These are phyloP conservation scores for Aspergillus bertholletiae DNA, from an alignment of 495 filamentous ascomycete genomes.

Conservation along the genomic window DNA sequence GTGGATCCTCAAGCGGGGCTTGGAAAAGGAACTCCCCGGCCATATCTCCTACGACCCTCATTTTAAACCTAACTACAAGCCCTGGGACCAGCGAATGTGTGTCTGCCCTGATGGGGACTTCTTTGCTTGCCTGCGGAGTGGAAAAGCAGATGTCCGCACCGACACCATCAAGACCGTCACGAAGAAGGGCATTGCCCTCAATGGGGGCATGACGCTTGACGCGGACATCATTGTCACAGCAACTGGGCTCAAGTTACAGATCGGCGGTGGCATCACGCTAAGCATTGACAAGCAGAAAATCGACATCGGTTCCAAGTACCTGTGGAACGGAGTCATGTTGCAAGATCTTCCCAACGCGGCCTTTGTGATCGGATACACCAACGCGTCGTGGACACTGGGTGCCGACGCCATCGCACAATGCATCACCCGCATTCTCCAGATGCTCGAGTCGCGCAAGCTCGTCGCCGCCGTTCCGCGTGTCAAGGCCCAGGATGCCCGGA, in stretches of 20 bases:
- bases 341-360: conserved; percentile 56
- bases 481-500: conserved; percentile 29
- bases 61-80: conserved; percentile 68
- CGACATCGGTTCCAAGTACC: conserved; percentile 44
- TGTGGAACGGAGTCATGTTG: conserved; percentile 61
- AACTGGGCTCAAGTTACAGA: conserved; percentile 60
- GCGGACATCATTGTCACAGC: conserved; percentile 75
- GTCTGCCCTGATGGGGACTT: conserved; percentile 71
- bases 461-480: conserved; percentile 36
- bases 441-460: conserved; percentile 35
- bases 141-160: conserved; percentile 62
- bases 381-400: conserved; percentile 58
- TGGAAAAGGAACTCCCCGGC: conserved; percentile 56
- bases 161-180: conserved; percentile 63
- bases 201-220: conserved; percentile 52
- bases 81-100: conserved; percentile 74
- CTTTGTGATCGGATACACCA: conserved; percentile 55
- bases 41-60: conserved; percentile 57
- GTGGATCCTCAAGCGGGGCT: conserved; percentile 30
- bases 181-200: conserved; percentile 52
- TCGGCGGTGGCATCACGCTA: conserved; percentile 48
- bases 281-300: conserved; percentile 53
- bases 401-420: conserved; percentile 52
- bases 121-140: conserved; percentile 54
- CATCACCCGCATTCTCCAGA: conserved; percentile 41